phyloP scores from a whole-genome alignment of 2,329 filamentous ascomycete species.

The Botryotinia convoluta region DNA sequence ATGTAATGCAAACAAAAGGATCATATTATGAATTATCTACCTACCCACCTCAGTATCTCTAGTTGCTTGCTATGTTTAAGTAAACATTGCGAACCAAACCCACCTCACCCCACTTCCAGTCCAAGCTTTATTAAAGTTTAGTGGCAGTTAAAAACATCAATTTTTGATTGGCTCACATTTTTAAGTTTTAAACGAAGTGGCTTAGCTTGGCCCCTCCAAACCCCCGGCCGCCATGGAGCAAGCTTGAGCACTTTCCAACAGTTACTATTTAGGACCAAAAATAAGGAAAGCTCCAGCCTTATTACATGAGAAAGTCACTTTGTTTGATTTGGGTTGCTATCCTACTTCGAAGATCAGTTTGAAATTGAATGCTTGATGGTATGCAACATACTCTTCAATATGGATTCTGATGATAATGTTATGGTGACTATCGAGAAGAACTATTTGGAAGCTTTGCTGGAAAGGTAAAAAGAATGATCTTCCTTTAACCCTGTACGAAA shows the following conservation, averaged over 20 bases:
- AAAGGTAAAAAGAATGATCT: slow-evolving; percentile 49
- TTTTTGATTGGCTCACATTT: neutral
- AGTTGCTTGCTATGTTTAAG: neutral
- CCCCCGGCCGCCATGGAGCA: neutral
- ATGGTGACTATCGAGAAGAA: slow-evolving; percentile 56
- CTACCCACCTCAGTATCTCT: no score
- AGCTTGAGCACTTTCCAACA: neutral
- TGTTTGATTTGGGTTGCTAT: neutral
- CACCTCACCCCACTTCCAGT: neutral
- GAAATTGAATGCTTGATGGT: neutral
- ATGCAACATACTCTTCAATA: slow-evolving; percentile 18
- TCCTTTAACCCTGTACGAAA: neutral
- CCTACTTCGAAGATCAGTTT: neutral
- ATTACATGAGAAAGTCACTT: neutral
- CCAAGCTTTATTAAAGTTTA: neutral
- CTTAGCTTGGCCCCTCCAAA: neutral
- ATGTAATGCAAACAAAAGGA: no score
- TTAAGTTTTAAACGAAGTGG: neutral
- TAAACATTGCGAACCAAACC: neutral
- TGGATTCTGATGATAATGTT: slow-evolving; percentile 34
- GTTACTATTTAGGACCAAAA: neutral
- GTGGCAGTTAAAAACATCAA: neutral
- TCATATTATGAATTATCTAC: neutral
- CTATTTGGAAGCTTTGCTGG: slow-evolving; percentile 60
- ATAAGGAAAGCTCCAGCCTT: neutral